Evolutionary conservation across 2,329 filamentous ascomycete genomes (phyloP).

Genomic region (Curvularia sp.): DNA sequence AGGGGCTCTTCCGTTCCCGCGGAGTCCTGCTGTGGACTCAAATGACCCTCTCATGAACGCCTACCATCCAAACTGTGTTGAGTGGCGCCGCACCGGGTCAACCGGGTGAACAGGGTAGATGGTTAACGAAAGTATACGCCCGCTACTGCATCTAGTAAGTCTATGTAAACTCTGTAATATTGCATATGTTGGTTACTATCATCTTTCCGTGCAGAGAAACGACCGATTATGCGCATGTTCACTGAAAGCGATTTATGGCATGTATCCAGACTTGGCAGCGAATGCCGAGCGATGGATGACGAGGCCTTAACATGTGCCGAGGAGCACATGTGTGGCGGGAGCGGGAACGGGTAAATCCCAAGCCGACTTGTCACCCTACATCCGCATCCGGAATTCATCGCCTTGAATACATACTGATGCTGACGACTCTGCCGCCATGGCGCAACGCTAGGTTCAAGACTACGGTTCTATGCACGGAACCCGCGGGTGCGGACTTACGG

Average conservation of each 20-base stretch:
- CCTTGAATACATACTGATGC: background rate
- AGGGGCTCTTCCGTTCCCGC: background rate
- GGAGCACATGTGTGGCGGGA: background rate
- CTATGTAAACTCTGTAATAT: background rate
- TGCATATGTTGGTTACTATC: background rate
- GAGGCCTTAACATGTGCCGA: background rate
- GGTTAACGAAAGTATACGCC: too few species aligned
- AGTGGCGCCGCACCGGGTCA: background rate
- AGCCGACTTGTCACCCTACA: background rate
- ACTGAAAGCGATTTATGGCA: background rate
- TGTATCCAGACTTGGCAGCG: background rate
- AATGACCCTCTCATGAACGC: background rate
- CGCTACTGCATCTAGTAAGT: too few species aligned
- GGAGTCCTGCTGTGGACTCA: background rate
- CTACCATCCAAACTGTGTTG: too few species aligned
- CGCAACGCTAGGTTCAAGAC: background rate
- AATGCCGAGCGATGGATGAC: background rate
- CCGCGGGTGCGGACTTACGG: background rate
- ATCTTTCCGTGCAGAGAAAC: background rate
- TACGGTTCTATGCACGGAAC: background rate
- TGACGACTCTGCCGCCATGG: background rate
- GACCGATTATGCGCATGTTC: background rate
- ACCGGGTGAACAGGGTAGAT: background rate
- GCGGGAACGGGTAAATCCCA: constrained; percentile 10
- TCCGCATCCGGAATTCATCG: background rate